Evolutionary conservation across 148 eudicot species (phyloP), one percentile per base, ranked within the genome.

Genomic region (Fagopyrum tataricum): DNA sequence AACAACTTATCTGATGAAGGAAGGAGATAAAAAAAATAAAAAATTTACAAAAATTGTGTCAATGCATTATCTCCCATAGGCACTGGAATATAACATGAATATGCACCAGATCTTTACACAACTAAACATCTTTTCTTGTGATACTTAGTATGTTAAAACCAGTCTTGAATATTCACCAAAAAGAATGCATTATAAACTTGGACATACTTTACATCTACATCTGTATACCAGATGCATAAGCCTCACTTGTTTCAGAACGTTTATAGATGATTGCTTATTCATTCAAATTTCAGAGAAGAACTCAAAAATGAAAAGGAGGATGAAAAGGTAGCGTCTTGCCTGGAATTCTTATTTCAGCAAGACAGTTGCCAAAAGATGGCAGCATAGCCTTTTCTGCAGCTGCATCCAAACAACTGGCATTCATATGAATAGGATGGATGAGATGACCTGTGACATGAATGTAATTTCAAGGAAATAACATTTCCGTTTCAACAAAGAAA

Each of bases 351-450:
- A 87, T 77, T 76, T 87, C 89, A 41, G 87, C 86, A 74, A 89
- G 71, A 68, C 84, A 72, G 69, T 90, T 90, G 79, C 70, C 53
- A 75, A 84, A 90, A 66, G 86, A 82, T 4, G 94, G 98, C 42
- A 89, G 81, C 85, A 85, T 84, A 62, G 91, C 94, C 79, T 78
- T 83, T 87, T 85, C 98, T 79, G 98, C 88, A 74, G 87, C 92
- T 80, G 86, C 87, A 93, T 91, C 91, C 74, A 93, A 84, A 85
- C 98, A 93, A 74, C 98, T 93, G 81, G 75, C 55, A 73, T 77
- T 76, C 76, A 70, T 15, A 67, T 71, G 66, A 87, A 75, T 49
- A 82, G 59, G 66, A 68, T 69, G 67, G 77, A 79, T 13, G 18
- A 64, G 44, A 64, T 31, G 69, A 67, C 67, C n/a, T 46, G 24